Conservation (phyloP, 768 basidiomycete genomes). For the Dioszegia aurantiaca region DNA sequence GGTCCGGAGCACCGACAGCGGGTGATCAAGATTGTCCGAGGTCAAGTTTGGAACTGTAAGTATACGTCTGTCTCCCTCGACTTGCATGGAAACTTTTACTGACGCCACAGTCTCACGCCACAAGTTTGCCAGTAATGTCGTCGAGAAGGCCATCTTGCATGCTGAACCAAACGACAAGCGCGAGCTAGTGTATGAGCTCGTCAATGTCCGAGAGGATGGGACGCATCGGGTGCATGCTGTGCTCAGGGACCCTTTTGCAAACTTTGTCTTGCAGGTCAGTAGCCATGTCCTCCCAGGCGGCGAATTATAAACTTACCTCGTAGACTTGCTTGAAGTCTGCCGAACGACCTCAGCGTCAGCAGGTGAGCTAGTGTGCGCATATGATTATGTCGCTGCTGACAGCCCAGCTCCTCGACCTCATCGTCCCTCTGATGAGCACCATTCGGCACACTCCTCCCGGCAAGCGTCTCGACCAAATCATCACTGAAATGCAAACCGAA, state of each 20-base stretch:
- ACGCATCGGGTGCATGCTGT: constrained; percentile 58
- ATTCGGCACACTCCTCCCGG: constrained; percentile 41
- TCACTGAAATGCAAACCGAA: constrained; percentile 22
- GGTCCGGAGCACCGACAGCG: constrained; percentile 64
- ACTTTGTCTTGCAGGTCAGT: constrained; percentile 45
- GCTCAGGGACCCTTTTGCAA: constrained; percentile 37
- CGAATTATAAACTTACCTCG: neutral
- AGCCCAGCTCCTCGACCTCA: constrained; percentile 28
- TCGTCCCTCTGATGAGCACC: constrained; percentile 20
- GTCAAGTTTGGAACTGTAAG: constrained; percentile 12
- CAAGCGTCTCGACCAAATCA: constrained; percentile 27
- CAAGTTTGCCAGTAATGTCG: constrained; percentile 94
- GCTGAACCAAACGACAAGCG: constrained; percentile 66
- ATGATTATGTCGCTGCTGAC: constrained; percentile 10
- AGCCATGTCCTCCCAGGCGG: neutral
- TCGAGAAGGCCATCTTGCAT: constrained; percentile 78
- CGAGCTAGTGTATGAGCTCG: constrained; percentile 74
- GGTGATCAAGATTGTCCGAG: constrained; percentile 55
- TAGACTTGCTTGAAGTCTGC: constrained; percentile 31
- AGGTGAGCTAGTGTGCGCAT: constrained; percentile 15
- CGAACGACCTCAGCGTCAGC: constrained; percentile 23
- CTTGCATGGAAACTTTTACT: neutral
- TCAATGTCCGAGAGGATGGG: constrained; percentile 65
- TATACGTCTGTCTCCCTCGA: too few relatives aligned
- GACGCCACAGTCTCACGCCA: constrained; percentile 39